Evolutionary conservation across 2,329 filamentous ascomycete species (phyloP), one percentile per base, ranked within the genome.

Genomic region (Hirsutella minnesotensis): DNA sequence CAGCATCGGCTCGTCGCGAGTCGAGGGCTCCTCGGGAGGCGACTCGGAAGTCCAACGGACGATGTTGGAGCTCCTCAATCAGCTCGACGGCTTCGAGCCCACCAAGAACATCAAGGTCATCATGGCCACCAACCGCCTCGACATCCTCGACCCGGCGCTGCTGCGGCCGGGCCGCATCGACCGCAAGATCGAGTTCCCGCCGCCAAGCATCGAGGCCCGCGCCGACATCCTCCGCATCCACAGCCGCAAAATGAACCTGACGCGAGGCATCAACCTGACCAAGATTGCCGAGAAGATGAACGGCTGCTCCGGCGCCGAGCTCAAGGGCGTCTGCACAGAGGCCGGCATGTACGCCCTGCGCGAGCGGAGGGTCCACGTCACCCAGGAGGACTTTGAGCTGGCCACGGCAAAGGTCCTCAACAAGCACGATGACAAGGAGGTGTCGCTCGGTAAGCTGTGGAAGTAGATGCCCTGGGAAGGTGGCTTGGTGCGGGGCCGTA

Each of bases 261-360:
- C 92, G 13, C 79, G 92, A 58, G 92, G 92, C 41, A 96, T 98
- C 70, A 94, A 98, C 67, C 72, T 98, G 51, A 94, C 78, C 56
- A 98, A 98, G 79, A 94, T 96, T 56, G 92, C 92, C 24, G 92
- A 98, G 73, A 96, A 96, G 78, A 98, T 98, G 92, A 95, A 95
- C 58, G 92, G 92, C 41, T 98, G 92, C 67, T 95, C 89, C 3
- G 92, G 92, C 47, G 92, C 92, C 43, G 92, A 98, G 68, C 68
- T 98, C 55, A 98, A 98, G 79, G 92, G 92, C 70, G 92, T 98
- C 39, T 98, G 92, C 64, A 98, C 92, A 38, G 92, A 98, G 66
- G 88, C 92, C 3, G 92, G 92, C 56, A 98, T 98, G 92, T 98
- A 92, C 60, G 92, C 92, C 13, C 73, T 98, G 50, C 81, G 92